A percentile compares a stretch with the other conserved stretches of the same genome.
Evolutionary conservation across 1,139 yeast species (phyloP).

Genomic region (Magnusiomyces fungicola): DNA sequence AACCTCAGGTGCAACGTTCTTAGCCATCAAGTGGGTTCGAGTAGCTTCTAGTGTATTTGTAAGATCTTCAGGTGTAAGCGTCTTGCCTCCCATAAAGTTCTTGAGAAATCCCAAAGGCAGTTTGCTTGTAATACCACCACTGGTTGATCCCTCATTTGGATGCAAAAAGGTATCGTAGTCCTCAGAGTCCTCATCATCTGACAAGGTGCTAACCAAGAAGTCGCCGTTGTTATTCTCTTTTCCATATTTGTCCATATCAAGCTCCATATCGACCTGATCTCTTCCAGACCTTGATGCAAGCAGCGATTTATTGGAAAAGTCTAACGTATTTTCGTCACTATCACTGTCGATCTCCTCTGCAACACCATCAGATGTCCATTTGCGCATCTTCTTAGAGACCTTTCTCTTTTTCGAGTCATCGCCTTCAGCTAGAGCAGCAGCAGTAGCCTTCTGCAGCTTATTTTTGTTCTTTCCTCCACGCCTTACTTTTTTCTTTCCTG

Average conservation of each 20-base stretch:
- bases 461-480: slow-evolving; percentile 18
- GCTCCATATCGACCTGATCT: slow-evolving; percentile 34
- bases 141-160: slow-evolving; percentile 21
- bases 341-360: slow-evolving; percentile 39
- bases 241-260: slow-evolving; percentile 42
- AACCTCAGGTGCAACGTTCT: slow-evolving; percentile 49
- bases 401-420: slow-evolving; percentile 18
- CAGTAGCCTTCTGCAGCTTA: background rate
- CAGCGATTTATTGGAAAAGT: slow-evolving; percentile 38
- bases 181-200: slow-evolving; percentile 36
- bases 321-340: slow-evolving; percentile 31
- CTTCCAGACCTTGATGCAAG: slow-evolving; percentile 23
- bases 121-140: slow-evolving; percentile 21
- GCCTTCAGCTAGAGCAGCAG: slow-evolving; percentile 11
- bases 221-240: slow-evolving; percentile 41
- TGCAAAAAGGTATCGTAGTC: slow-evolving; percentile 23
- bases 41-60: slow-evolving; percentile 38
- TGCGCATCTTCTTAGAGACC: slow-evolving; percentile 36
- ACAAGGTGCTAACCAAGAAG: slow-evolving; percentile 44
- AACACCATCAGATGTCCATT: slow-evolving; percentile 46
- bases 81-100: slow-evolving; percentile 56
- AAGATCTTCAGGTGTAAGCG: slow-evolving; percentile 41
- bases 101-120: slow-evolving; percentile 49
- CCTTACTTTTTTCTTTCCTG: slow-evolving; percentile 11
- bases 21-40: slow-evolving; percentile 43